phyloP scores from a whole-genome alignment of 805 yeast genomes.

The Saccharomycopsis selenospora region DNA sequence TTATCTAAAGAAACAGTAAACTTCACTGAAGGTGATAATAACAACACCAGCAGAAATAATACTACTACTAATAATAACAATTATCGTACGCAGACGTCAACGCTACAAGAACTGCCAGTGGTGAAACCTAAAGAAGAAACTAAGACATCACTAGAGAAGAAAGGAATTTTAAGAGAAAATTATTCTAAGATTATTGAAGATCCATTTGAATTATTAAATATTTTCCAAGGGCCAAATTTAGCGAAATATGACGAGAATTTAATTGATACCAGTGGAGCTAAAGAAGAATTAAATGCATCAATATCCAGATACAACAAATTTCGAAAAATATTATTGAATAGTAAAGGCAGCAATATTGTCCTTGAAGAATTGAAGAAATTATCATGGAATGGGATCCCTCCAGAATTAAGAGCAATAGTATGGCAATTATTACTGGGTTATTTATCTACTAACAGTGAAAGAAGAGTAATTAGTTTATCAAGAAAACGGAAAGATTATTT shows the following conservation, averaged over 20 bases:
- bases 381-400: slow-evolving; percentile 93
- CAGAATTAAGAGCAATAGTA: slow-evolving; percentile 65
- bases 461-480: slow-evolving; percentile 61
- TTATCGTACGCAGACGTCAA: no score
- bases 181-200: slow-evolving; percentile 23
- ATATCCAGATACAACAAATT: slow-evolving; percentile 60
- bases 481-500: slow-evolving; percentile 85
- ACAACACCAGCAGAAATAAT: slow-evolving; percentile 23
- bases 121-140: no score
- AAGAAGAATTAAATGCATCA: slow-evolving; percentile 50
- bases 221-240: slow-evolving; percentile 38
- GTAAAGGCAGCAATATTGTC: slow-evolving; percentile 42
- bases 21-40: slow-evolving; percentile 24
- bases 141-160: background rate
- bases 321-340: slow-evolving; percentile 48
- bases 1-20: slow-evolving; percentile 28
- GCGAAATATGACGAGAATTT: slow-evolving; percentile 29
- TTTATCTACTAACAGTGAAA: slow-evolving; percentile 73
- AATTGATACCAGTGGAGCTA: slow-evolving; percentile 35
- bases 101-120: no score
- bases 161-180: slow-evolving; percentile 4
- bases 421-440: slow-evolving; percentile 93
- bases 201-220: slow-evolving; percentile 30
- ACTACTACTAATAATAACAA: slow-evolving; percentile 22
- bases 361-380: slow-evolving; percentile 63